These are phyloP conservation scores for Lentinula aciculospora DNA, from an alignment of 768 basidiomycete species.

Conservation along the genomic window DNA sequence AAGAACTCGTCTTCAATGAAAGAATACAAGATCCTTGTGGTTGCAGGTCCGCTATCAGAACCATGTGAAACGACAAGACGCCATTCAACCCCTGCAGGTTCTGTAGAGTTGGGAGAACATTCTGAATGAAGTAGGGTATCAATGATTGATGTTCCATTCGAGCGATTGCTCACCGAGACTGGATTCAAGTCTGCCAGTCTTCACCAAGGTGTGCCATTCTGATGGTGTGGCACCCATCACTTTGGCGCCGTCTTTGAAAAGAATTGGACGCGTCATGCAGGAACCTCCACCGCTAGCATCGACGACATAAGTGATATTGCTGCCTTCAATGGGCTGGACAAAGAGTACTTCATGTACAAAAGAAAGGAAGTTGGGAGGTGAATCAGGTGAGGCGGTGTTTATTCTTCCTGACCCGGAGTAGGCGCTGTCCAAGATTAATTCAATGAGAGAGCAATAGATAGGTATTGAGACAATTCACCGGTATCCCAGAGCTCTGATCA, in stretches of 20 bases:
- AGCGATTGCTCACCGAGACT: conserved; percentile 10
- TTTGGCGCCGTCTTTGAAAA: conserved; percentile 10
- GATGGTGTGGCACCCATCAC: conserved; percentile 14
- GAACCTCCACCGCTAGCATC: conserved; percentile 13
- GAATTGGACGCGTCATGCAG: conserved; percentile 13
- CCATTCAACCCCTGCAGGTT: conserved; percentile 16
- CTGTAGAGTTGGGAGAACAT: background rate
- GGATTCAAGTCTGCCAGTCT: conserved; percentile 11
- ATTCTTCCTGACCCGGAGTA: conserved; percentile 14
- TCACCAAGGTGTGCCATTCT: conserved; percentile 12
- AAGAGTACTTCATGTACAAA: conserved; percentile 18
- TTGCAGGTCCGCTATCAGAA: background rate
- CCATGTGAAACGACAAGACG: conserved; percentile 10
- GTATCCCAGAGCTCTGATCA: conserved; percentile 23
- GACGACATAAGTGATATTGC: conserved; percentile 16
- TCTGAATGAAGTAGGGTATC: background rate
- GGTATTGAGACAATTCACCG: conserved; percentile 12
- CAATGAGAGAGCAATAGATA: background rate
- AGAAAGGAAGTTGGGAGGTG: conserved; percentile 8
- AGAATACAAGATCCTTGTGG: conserved; percentile 14
- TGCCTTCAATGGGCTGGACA: conserved; percentile 14
- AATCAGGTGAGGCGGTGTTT: conserved; percentile 11
- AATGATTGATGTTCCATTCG: background rate
- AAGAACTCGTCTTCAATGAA: conserved; percentile 20
- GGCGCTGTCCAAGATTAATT: conserved; percentile 2